A percentile compares a stretch with the other conserved stretches of the same genome.
Conservation (phyloP, 2,329 filamentous ascomycete species). For the Pestalotiopsis sp. region DNA sequence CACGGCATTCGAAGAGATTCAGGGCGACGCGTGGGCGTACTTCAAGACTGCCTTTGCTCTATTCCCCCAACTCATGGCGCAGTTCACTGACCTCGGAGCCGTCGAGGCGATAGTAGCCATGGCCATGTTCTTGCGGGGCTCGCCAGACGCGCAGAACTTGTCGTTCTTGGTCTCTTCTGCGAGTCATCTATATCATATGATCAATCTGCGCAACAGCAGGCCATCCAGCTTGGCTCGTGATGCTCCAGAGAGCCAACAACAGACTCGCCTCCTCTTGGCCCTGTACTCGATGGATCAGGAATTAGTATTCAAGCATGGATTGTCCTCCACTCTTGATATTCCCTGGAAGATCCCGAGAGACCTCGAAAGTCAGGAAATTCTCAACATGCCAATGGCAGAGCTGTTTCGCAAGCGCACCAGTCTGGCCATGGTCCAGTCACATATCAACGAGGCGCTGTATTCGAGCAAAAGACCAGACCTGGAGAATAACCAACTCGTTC, state of each 20-base stretch:
- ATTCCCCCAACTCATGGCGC: constrained; percentile 2
- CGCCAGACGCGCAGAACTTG: background rate
- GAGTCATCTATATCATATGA: background rate
- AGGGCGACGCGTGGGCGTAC: constrained; percentile 1
- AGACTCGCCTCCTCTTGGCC: background rate
- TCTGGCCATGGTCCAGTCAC: background rate
- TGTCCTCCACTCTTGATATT: background rate
- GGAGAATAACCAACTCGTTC: too few species aligned
- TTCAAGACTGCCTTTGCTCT: constrained; percentile 5
- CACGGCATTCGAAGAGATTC: background rate
- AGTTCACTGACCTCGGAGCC: background rate
- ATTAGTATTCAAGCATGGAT: background rate
- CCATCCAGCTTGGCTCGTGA: too few species aligned
- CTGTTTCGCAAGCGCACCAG: background rate
- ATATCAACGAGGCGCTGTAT: background rate
- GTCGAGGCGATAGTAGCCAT: background rate
- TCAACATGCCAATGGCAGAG: background rate
- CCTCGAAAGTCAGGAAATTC: too few species aligned
- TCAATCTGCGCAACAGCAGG: background rate
- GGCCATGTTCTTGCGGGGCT: background rate
- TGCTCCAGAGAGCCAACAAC: background rate
- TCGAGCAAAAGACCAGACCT: background rate
- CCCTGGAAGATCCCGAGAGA: background rate
- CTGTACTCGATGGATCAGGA: background rate
- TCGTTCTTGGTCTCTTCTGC: background rate